phyloP scores from a whole-genome alignment of 371 early-diverging fungal species.

The Mortierella sp. region DNA sequence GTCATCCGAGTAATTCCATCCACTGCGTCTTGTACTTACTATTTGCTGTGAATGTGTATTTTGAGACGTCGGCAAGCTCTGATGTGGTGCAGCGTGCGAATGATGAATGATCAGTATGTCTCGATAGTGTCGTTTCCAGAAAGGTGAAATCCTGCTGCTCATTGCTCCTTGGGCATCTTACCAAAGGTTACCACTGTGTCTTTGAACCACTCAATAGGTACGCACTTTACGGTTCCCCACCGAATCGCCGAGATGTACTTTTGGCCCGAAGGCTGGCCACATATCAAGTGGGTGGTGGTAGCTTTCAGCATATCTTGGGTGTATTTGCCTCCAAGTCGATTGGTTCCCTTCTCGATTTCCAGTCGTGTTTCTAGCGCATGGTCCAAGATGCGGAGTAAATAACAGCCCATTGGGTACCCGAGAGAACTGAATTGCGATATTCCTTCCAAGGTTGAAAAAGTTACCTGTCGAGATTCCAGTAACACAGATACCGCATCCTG shows the following conservation, averaged over 20 bases:
- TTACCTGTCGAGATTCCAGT: constrained; percentile 34
- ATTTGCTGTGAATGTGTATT: constrained; percentile 1
- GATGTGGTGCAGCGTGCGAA: neutral
- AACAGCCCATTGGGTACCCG: no score
- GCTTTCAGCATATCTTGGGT: constrained; percentile 27
- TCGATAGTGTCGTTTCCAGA: no score
- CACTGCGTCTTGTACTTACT: constrained; percentile 1
- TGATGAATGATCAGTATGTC: neutral
- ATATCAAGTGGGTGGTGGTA: constrained; percentile 36
- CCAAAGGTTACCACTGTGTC: constrained; percentile 16
- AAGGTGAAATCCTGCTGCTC: no score
- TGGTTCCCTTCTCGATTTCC: constrained; percentile 16
- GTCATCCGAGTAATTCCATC: no score
- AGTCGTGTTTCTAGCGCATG: constrained; percentile 14
- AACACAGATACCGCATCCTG: constrained; percentile 34
- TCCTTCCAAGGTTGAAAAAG: no score
- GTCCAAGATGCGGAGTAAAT: no score
- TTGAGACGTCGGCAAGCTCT: constrained; percentile 26
- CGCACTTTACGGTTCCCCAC: constrained; percentile 32
- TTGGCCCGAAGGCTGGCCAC: constrained; percentile 12
- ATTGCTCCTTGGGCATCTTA: constrained; percentile 11
- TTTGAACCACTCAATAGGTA: constrained; percentile 20
- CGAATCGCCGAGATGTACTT: constrained; percentile 33
- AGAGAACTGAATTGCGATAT: no score
- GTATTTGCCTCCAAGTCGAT: constrained; percentile 28